Evolutionary conservation across 164 flowering plant species (phyloP), one percentile per base, ranked within the genome.

Genomic region (Litsea cubeba): DNA sequence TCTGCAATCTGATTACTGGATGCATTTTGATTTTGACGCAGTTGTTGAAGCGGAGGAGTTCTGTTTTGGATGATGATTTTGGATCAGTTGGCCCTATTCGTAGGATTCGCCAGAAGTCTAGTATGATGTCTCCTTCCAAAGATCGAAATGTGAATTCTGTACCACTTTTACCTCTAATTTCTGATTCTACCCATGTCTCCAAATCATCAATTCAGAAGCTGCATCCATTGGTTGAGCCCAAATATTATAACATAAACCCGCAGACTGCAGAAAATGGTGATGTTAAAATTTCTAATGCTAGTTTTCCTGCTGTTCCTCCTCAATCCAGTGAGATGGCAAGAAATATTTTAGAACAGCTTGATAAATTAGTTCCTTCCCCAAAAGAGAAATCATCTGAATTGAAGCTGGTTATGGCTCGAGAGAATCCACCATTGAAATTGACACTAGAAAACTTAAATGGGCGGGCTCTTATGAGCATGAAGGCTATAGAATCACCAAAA

Each of bases 41-140:
- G 98, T 83, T 79, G 23, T 72, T 83, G 40, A 94, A 94, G 75
- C 91, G 99, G 7, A 83, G 91, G 76, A 88, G 85, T 81, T 89
- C 91, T 63, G 89, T 82, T 20, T 78, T 96, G 46, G 97, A 91
- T 46, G 85, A 82, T 84, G 97, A 90, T 82, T 79, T 88, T 81
- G 92, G 95, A 40, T 87, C 93, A 51, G 73, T 83, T 72, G 94
- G 97, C 65, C 90, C 99, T 35, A 82, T 92, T 12, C 90, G 99
- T 23, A 87, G 98, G 80, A 89, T 88, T 70, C 92, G 99, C 50
- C 98, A 89, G 76, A 96, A 90, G 77, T 80, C 89, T 57, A 86
- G 82, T 78, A 85, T 89, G 40, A 73, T 85, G 54, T 77, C 86
- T 76, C 79, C 86, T 62, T 72, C 79, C 15, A 86, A 76, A 84